These are phyloP conservation scores for Aspergillus sp. DNA, from an alignment of 2,329 filamentous ascomycete species.

Conservation along the genomic window DNA sequence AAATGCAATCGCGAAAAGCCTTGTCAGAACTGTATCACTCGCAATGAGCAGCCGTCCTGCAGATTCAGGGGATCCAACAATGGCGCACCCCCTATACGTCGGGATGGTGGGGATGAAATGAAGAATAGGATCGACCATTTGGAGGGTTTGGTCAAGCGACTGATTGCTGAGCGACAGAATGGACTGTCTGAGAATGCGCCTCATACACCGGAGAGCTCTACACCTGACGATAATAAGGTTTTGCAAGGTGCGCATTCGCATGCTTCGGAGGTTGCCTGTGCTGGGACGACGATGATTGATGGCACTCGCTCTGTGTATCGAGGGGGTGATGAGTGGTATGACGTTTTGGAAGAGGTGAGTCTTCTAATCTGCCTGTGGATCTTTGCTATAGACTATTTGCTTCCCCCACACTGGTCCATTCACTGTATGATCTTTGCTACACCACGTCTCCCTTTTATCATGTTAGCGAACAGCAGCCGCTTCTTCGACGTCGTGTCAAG, in stretches of 20 bases:
- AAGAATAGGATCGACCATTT: constrained; percentile 11
- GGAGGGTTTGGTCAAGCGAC: constrained; percentile 10
- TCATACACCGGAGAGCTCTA: not conserved
- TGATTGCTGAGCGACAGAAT: not conserved
- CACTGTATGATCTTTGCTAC: no score
- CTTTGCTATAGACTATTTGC: no score
- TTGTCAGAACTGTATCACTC: constrained; percentile 11
- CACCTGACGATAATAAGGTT: not conserved
- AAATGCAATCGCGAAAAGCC: constrained; percentile 14
- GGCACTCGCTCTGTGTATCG: constrained; percentile 11
- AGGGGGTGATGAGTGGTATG: constrained; percentile 11
- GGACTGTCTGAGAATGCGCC: not conserved
- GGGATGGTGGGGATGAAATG: not conserved
- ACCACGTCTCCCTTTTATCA: no score
- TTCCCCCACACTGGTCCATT: no score
- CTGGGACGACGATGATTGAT: constrained; percentile 9
- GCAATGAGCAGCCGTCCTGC: constrained; percentile 1
- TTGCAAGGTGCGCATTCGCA: no score
- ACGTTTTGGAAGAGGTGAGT: constrained; percentile 11
- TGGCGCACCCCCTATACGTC: not conserved
- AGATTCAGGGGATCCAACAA: not conserved
- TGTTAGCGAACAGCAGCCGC: no score
- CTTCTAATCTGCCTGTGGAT: no score
- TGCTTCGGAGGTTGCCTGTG: not conserved
- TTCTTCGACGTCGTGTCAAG: no score